Conservation (phyloP, 2,329 filamentous ascomycete species). For the Fusarium sp. region DNA sequence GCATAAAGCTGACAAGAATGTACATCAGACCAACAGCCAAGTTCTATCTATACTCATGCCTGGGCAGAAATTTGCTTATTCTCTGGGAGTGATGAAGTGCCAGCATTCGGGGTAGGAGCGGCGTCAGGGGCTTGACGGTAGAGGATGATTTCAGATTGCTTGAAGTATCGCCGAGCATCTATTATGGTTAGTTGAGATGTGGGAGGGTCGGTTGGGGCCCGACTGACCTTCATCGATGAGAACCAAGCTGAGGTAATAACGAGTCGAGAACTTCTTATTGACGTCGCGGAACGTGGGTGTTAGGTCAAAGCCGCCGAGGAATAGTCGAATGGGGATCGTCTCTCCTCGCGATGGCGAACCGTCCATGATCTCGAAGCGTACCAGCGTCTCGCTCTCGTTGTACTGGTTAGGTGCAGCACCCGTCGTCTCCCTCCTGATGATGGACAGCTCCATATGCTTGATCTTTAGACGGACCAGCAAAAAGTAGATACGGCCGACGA, state of each 20-base stretch:
- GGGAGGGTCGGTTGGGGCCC: neutral
- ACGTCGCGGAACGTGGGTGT: slow-evolving; percentile 99
- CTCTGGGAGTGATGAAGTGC: slow-evolving; percentile 56
- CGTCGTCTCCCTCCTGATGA: slow-evolving; percentile 95
- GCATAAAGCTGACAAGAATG: slow-evolving; percentile 41
- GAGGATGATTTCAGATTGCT: slow-evolving; percentile 97
- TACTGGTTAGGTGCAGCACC: slow-evolving; percentile 98
- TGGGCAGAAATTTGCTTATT: slow-evolving; percentile 51
- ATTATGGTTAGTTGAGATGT: slow-evolving; percentile 25
- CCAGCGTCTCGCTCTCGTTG: slow-evolving; percentile 98
- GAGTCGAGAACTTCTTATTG: slow-evolving; percentile 99
- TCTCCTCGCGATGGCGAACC: slow-evolving; percentile 94
- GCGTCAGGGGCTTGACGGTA: slow-evolving; percentile 81
- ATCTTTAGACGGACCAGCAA: slow-evolving; percentile 97
- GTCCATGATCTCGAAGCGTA: slow-evolving; percentile 99
- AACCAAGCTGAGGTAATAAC: slow-evolving; percentile 96
- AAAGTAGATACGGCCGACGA: slow-evolving; percentile 98
- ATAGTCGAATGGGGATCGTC: slow-evolving; percentile 96
- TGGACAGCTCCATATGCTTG: slow-evolving; percentile 99
- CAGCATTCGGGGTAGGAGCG: slow-evolving; percentile 46
- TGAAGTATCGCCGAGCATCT: slow-evolving; percentile 98
- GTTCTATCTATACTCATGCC: slow-evolving; percentile 32
- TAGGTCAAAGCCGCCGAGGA: slow-evolving; percentile 96
- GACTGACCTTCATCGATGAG: slow-evolving; percentile 88
- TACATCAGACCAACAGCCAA: slow-evolving; percentile 29